These are phyloP conservation scores for Sphaerulina populicola DNA, from an alignment of 2,329 filamentous ascomycete genomes.

Conservation along the genomic window DNA sequence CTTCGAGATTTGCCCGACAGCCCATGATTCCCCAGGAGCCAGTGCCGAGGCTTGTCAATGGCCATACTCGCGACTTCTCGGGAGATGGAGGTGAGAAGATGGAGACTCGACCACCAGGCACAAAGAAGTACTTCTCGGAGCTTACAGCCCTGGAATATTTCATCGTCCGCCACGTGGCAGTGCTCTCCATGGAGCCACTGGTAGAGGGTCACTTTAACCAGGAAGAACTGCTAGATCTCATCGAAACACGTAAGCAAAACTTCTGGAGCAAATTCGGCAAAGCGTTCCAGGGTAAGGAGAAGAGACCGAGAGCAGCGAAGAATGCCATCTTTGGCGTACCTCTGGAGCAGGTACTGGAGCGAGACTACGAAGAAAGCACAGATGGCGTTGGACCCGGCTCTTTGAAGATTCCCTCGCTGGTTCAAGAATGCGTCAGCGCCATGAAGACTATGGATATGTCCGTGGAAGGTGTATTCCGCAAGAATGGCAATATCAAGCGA, in stretches of 20 bases:
- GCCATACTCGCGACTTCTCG: slow-evolving; percentile 60
- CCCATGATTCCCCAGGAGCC: slow-evolving; percentile 60
- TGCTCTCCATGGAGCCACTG: slow-evolving; percentile 88
- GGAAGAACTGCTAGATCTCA: slow-evolving; percentile 83
- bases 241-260: slow-evolving; percentile 84
- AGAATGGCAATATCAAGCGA: slow-evolving; percentile 97
- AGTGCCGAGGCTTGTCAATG: slow-evolving; percentile 58
- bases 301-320: slow-evolving; percentile 75
- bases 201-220: slow-evolving; percentile 85
- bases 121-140: slow-evolving; percentile 89
- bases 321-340: slow-evolving; percentile 90
- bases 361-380: slow-evolving; percentile 93
- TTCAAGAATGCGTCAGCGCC: slow-evolving; percentile 88
- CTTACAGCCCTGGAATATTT: slow-evolving; percentile 93
- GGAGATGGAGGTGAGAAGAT: slow-evolving; percentile 44
- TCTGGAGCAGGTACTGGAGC: slow-evolving; percentile 79
- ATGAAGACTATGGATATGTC: slow-evolving; percentile 99
- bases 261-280: slow-evolving; percentile 99
- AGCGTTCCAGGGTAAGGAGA: slow-evolving; percentile 56
- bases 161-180: slow-evolving; percentile 89
- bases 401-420: slow-evolving; percentile 79
- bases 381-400: slow-evolving; percentile 90
- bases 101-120: slow-evolving; percentile 26
- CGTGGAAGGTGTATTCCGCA: slow-evolving; percentile 95
- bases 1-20: slow-evolving; percentile 65